Conservation (phyloP, 257 asterid species). For the Datura wrightii region DNA sequence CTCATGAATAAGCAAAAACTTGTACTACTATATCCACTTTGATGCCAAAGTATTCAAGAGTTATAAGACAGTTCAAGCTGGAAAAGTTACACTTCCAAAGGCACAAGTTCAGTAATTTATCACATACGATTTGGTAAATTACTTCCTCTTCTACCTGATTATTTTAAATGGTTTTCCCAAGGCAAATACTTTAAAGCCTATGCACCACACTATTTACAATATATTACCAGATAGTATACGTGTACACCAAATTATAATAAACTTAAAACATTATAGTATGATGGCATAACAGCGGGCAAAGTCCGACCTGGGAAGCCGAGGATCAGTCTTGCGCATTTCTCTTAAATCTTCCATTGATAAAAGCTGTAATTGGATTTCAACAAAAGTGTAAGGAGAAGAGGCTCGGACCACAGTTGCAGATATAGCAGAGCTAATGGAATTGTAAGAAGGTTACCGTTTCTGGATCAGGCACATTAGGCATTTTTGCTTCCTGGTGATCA, state of each 20-base stretch:
- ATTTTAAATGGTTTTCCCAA: neutral
- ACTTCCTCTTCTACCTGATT: slow-evolving; percentile 10
- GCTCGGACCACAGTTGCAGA: slow-evolving; percentile 11
- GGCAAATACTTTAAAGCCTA: neutral
- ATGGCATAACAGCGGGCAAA: neutral
- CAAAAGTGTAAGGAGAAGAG: neutral
- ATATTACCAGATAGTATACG: neutral
- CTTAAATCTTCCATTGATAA: slow-evolving; percentile 88
- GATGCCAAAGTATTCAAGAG: slow-evolving; percentile 6
- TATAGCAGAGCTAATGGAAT: slow-evolving; percentile 30
- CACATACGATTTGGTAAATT: slow-evolving; percentile 13
- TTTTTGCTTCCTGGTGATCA: slow-evolving; percentile 73
- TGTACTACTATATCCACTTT: neutral
- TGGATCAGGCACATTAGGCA: slow-evolving; percentile 84
- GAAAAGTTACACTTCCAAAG: neutral
- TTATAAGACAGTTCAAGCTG: slow-evolving; percentile 8
- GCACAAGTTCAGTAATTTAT: slow-evolving; percentile 15
- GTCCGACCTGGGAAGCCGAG: slow-evolving; percentile 89
- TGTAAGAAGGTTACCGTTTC: slow-evolving; percentile 61
- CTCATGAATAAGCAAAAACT: neutral
- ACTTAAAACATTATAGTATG: neutral
- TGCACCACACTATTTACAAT: neutral
- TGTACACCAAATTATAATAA: neutral
- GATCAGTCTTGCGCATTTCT: slow-evolving; percentile 83
- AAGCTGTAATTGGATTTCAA: slow-evolving; percentile 57